Evolutionary conservation across 1,139 yeast genomes (phyloP).

Genomic region (Debaryomyces subglobosus): DNA sequence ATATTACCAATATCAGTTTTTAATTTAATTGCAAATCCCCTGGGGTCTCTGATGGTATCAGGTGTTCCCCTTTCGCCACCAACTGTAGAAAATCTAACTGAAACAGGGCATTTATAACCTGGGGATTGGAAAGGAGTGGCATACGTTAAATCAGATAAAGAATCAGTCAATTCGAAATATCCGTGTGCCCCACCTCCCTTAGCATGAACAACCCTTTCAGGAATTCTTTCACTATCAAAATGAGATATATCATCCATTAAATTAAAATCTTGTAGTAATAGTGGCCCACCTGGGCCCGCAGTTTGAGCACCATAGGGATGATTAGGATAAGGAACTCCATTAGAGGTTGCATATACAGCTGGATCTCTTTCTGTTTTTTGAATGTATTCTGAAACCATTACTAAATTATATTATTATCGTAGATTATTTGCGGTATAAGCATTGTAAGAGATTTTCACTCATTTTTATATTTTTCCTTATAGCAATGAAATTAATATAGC

Average conservation of each 20-base stretch:
- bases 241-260: conserved; percentile 60
- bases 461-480: background rate
- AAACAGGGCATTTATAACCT: conserved; percentile 51
- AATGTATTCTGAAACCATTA: conserved; percentile 24
- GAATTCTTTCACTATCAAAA: conserved; percentile 63
- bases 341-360: conserved; percentile 31
- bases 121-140: conserved; percentile 50
- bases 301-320: conserved; percentile 34
- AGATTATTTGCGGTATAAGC: too few species aligned
- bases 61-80: conserved; percentile 63
- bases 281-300: conserved; percentile 52
- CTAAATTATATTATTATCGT: background rate
- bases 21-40: conserved; percentile 60
- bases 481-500: background rate
- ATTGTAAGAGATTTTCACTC: background rate
- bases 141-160: conserved; percentile 52
- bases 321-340: conserved; percentile 28
- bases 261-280: conserved; percentile 58
- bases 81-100: conserved; percentile 60
- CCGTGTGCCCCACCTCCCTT: conserved; percentile 69
- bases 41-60: conserved; percentile 61
- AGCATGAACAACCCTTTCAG: conserved; percentile 68
- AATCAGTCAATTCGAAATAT: conserved; percentile 60
- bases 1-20: conserved; percentile 62
- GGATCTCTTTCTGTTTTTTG: conserved; percentile 17